Evolutionary conservation across 1,139 yeast genomes (phyloP).

Genomic region (Candida smagusa): DNA sequence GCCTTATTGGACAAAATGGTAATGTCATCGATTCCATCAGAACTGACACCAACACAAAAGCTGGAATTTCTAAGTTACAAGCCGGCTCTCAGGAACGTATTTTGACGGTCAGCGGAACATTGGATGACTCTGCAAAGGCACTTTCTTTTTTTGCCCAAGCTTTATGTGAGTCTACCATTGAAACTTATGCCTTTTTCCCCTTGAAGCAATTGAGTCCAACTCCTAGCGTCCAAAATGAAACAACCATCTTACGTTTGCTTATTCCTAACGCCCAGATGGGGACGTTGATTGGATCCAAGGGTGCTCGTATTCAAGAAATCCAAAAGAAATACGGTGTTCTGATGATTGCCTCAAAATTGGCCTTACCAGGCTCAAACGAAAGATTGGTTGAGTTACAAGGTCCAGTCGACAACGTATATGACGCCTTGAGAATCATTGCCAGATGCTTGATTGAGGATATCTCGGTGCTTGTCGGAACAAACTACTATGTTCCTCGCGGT

Average conservation of each 20-base stretch:
- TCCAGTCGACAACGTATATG: constrained; percentile 58
- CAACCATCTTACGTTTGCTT: constrained; percentile 64
- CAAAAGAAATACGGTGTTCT: constrained; percentile 70
- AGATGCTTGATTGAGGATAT: constrained; percentile 75
- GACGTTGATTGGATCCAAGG: constrained; percentile 83
- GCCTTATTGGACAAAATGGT: constrained; percentile 86
- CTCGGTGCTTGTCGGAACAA: constrained; percentile 61
- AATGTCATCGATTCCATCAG: constrained; percentile 75
- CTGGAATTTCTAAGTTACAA: constrained; percentile 81
- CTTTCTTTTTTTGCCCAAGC: constrained; percentile 71
- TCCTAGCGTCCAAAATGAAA: constrained; percentile 49
- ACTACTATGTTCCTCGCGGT: constrained; percentile 60
- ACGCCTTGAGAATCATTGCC: constrained; percentile 60
- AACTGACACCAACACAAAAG: constrained; percentile 76
- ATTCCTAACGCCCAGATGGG: constrained; percentile 90
- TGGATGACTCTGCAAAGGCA: constrained; percentile 71
- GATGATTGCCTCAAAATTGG: constrained; percentile 86
- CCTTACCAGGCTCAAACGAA: constrained; percentile 80
- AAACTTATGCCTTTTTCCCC: constrained; percentile 56
- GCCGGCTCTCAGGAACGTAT: constrained; percentile 85
- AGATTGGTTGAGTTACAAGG: constrained; percentile 90
- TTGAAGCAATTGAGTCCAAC: constrained; percentile 55
- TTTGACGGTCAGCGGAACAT: constrained; percentile 75
- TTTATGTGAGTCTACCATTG: constrained; percentile 37
- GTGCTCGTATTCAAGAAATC: constrained; percentile 75